Evolutionary conservation across 805 yeast genomes (phyloP), one percentile per base, ranked within the genome.

Genomic region (Wickerhamomyces xylosicus): DNA sequence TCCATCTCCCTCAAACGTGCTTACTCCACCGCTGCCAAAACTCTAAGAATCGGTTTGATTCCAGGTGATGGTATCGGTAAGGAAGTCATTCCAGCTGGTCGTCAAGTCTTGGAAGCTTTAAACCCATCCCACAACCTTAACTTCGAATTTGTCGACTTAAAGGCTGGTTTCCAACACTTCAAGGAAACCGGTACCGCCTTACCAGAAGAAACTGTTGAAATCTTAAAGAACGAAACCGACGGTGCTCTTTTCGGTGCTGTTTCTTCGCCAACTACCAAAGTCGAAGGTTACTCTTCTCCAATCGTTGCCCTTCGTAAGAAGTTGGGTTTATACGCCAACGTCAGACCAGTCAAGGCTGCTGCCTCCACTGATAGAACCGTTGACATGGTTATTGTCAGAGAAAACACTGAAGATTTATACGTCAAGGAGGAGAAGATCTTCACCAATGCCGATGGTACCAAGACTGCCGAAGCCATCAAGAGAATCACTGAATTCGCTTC

Each of bases 1-100:
- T 9, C 9, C 29, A 27, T 41, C 4, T 21, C 41, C 28, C 41
- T 35, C 29, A 25, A 25, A 39, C 53, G 67, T 42, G 46, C 59
- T 11, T 57, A 59, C 44, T 57, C 65, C 19, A 54, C 69, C 20
- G 57, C 64, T 29, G 48, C 69, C 37, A 74, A 72, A 49, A 66
- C 70, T 20, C 57, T 76, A 35, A 74, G 68, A 40, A 73, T 76
- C 47, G 82, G 85, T 43, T 72, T 92, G 57, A 89, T 92, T 51
- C 96, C 98, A 38, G 98, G 98, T 59, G 98, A 92, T 61, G 98
- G 98, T 48, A 92, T 92, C 51, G 98, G 98, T 40, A 77, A 83
- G 56, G 98, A 92, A 65, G 98, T 92, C 35, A 89, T 92, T 44
- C 98, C 98, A 45, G 95, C 97, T 34, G 98, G 98, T 52, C 75